Conservation (phyloP, 805 yeast genomes). For the Candida multigemmis region DNA sequence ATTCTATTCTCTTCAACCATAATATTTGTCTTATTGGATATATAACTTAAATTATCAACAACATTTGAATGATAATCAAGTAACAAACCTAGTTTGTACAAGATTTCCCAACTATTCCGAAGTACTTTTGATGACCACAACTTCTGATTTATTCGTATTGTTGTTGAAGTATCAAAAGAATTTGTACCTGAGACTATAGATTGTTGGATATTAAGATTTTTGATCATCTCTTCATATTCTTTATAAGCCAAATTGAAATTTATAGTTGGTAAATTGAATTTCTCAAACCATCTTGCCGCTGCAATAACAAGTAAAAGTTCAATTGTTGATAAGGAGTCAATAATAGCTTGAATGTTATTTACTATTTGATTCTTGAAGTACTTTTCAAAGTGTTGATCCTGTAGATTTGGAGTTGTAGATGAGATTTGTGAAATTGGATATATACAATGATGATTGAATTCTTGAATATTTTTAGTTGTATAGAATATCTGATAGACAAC, state of each 20-base stretch:
- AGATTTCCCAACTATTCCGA: constrained; percentile 65
- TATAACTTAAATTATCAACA: constrained; percentile 23
- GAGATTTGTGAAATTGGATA: constrained; percentile 30
- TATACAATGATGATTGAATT: constrained; percentile 33
- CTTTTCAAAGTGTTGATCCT: constrained; percentile 13
- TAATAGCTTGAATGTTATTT: constrained; percentile 16
- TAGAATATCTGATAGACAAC: constrained; percentile 33
- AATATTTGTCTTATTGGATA: constrained; percentile 17
- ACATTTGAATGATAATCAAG: constrained; percentile 36
- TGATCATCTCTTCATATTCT: constrained; percentile 59
- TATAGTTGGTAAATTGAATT: constrained; percentile 46
- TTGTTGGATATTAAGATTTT: constrained; percentile 28
- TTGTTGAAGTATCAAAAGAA: constrained; percentile 25
- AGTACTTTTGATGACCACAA: constrained; percentile 56
- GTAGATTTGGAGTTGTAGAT: constrained; percentile 11
- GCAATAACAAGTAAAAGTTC: constrained; percentile 67
- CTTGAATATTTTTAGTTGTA: constrained; percentile 49
- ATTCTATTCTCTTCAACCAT: constrained; percentile 37
- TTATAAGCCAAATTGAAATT: constrained; percentile 72
- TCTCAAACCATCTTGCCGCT: constrained; percentile 63
- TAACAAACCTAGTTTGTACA: constrained; percentile 48
- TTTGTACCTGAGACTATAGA: constrained; percentile 16
- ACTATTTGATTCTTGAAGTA: constrained; percentile 12
- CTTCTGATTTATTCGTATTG: constrained; percentile 31
- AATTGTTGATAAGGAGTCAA: constrained; percentile 46